Percentiles rank a stretch among this genome's conserved stretches.
These are phyloP conservation scores for Cucumis melo DNA, from an alignment of 306 rosid species.

Conservation along the genomic window DNA sequence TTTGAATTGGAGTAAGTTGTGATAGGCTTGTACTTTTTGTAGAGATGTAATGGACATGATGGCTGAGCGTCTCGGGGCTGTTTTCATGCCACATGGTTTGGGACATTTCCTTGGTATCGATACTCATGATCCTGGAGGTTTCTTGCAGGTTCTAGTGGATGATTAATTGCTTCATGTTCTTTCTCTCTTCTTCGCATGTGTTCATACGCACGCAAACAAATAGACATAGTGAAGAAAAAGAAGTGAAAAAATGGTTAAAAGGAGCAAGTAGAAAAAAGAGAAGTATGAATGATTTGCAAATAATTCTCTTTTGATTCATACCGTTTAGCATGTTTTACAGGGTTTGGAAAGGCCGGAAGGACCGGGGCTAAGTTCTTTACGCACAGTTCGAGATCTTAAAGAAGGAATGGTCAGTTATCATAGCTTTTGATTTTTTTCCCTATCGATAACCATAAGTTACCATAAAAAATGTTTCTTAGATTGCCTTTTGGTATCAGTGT, in stretches of 20 bases:
- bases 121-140: constrained; percentile 97
- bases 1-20: neutral
- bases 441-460: neutral
- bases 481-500: neutral
- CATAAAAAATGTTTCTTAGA: neutral
- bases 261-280: neutral
- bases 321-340: constrained; percentile 22
- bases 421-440: neutral
- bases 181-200: neutral
- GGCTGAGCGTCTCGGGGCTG: constrained; percentile 52
- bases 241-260: neutral
- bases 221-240: neutral
- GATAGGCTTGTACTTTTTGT: constrained; percentile 5
- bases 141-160: constrained; percentile 37
- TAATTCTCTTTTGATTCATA: neutral
- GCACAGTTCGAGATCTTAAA: constrained; percentile 40
- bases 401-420: constrained; percentile 80
- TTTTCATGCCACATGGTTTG: constrained; percentile 88
- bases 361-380: constrained; percentile 73
- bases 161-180: constrained; percentile 4
- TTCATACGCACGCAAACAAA: no score
- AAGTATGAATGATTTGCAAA: neutral
- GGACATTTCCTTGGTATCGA: constrained; percentile 95
- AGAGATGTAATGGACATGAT: constrained; percentile 71
- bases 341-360: constrained; percentile 50